phyloP scores from a whole-genome alignment of 2,329 filamentous ascomycete genomes.

The Coleophoma eucalyptorum region DNA sequence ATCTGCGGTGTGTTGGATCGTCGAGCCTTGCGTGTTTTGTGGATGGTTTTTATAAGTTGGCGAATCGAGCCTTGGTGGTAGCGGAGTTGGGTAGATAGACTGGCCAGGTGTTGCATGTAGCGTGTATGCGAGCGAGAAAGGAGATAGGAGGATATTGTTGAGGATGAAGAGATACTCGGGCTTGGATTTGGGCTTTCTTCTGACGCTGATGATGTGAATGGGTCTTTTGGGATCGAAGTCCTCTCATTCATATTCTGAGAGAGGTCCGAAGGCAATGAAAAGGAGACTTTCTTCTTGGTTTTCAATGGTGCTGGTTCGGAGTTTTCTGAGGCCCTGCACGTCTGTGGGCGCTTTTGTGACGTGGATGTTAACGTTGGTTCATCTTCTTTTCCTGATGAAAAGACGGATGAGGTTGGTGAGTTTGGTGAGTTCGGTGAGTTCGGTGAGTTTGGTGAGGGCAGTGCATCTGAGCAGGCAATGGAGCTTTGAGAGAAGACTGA shows the following conservation, averaged over 20 bases:
- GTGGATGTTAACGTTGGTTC: constrained; percentile 3
- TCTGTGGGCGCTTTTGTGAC: neutral
- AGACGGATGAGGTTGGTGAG: constrained; percentile 6
- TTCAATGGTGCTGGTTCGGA: constrained; percentile 9
- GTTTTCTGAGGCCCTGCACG: neutral
- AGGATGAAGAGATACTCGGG: neutral
- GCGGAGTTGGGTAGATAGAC: constrained; percentile 13
- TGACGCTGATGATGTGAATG: neutral
- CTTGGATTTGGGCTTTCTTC: constrained; percentile 1
- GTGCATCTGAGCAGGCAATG: constrained; percentile 9
- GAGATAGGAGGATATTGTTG: neutral
- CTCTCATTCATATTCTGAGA: neutral
- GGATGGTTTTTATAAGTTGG: constrained; percentile 13
- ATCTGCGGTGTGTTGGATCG: constrained; percentile 13
- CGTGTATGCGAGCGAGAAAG: constrained; percentile 4
- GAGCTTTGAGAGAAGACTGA: constrained; percentile 21
- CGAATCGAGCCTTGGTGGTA: constrained; percentile 17
- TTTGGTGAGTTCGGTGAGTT: constrained; percentile 5
- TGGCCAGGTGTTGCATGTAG: constrained; percentile 11
- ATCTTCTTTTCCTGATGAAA: neutral
- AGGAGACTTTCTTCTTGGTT: constrained; percentile 25
- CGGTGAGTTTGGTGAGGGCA: constrained; percentile 11
- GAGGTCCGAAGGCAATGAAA: constrained; percentile 7
- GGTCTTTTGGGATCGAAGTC: neutral
- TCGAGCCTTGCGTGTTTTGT: constrained; percentile 9